These are phyloP conservation scores for Rusavskia elegans DNA, from an alignment of 495 filamentous ascomycete genomes.

Conservation along the genomic window DNA sequence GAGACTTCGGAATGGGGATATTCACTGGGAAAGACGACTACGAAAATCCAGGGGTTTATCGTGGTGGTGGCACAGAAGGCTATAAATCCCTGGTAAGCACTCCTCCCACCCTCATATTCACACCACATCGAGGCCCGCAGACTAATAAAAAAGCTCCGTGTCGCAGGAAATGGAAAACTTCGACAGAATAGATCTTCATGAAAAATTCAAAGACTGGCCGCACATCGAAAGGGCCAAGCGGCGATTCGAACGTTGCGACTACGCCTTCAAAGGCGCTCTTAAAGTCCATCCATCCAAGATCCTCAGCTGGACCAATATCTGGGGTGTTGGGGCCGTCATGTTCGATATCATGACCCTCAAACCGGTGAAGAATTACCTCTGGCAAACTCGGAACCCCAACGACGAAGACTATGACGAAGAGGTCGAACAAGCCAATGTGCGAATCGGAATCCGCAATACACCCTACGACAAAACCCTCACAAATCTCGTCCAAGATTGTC, in stretches of 20 bases:
- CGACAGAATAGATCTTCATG: too few species aligned
- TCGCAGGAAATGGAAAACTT: too few species aligned
- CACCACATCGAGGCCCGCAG: background rate
- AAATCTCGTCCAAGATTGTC: too few species aligned
- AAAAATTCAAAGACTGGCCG: background rate
- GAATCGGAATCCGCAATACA: too few species aligned
- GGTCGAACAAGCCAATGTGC: too few species aligned
- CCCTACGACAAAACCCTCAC: too few species aligned
- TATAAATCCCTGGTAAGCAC: constrained; percentile 5
- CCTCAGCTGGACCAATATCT: constrained; percentile 5
- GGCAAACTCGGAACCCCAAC: background rate
- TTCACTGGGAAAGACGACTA: background rate
- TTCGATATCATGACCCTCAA: constrained; percentile 5
- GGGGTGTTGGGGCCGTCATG: constrained; percentile 8
- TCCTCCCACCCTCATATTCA: background rate
- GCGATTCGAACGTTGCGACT: background rate
- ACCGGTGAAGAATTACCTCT: background rate
- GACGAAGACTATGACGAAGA: background rate
- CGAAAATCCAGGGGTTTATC: background rate
- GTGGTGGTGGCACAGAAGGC: background rate
- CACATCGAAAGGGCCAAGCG: background rate
- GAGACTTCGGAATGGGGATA: constrained; percentile 1
- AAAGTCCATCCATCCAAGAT: background rate
- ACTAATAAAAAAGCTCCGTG: too few species aligned
- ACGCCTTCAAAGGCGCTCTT: background rate